A percentile compares a stretch with the other conserved stretches of the same genome.
phyloP scores from a whole-genome alignment of 1,284 basidiomycete species.

The Ceratobasidium sp. region DNA sequence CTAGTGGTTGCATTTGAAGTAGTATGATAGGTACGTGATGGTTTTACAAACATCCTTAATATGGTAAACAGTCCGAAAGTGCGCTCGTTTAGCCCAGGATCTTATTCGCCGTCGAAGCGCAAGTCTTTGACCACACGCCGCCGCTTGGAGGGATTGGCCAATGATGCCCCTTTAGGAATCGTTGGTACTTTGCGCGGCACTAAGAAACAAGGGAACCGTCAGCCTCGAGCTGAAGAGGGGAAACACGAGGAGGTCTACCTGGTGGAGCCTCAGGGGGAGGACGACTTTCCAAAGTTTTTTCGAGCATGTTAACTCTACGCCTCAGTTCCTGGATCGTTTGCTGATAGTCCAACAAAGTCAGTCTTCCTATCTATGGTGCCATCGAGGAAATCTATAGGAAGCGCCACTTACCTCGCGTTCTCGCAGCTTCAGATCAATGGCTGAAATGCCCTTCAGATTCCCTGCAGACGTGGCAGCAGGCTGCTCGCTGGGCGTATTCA shows the following conservation, averaged over 20 bases:
- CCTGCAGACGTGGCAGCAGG: neutral
- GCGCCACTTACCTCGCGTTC: slow-evolving; percentile 19
- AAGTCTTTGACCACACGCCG: slow-evolving; percentile 35
- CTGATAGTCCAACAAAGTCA: neutral
- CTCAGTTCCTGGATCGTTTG: slow-evolving; percentile 38
- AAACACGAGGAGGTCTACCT: neutral
- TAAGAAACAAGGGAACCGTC: neutral
- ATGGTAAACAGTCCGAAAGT: neutral
- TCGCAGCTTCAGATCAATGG: neutral
- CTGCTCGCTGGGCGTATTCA: neutral
- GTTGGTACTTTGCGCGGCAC: slow-evolving; percentile 6
- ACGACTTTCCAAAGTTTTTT: slow-evolving; percentile 12
- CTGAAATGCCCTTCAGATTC: slow-evolving; percentile 18
- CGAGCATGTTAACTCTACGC: slow-evolving; percentile 15
- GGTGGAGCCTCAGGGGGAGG: neutral
- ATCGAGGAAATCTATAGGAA: neutral
- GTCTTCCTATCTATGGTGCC: neutral
- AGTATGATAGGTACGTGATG: neutral
- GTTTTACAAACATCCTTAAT: neutral
- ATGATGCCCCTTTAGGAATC: slow-evolving; percentile 28
- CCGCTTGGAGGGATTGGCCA: slow-evolving; percentile 30
- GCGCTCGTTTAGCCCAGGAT: neutral
- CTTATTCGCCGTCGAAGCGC: slow-evolving; percentile 38
- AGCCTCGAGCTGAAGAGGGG: neutral
- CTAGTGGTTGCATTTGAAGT: neutral